Evolutionary conservation across 2,329 filamentous ascomycete species (phyloP).

Genomic region (Botryotinia calthae): DNA sequence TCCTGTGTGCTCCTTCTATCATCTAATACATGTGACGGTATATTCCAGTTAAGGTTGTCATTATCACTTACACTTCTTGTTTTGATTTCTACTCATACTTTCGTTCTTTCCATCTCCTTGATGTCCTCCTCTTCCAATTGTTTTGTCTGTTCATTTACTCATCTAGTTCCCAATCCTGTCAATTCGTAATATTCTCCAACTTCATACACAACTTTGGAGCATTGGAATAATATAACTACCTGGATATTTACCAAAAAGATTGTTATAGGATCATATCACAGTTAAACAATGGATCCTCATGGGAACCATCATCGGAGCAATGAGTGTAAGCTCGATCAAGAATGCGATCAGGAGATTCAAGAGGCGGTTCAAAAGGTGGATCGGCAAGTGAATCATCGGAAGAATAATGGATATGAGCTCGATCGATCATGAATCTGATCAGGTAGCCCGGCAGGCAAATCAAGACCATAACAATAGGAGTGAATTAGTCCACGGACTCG

Average conservation of each 20-base stretch:
- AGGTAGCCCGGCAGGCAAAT: background rate
- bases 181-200: background rate
- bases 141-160: background rate
- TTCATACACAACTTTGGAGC: background rate
- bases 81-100: background rate
- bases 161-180: background rate
- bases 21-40: background rate
- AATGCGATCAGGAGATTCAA: background rate
- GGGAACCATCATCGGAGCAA: background rate
- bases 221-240: background rate
- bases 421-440: background rate
- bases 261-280: background rate
- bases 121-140: background rate
- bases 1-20: background rate
- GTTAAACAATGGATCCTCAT: background rate
- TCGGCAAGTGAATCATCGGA: background rate
- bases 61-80: background rate
- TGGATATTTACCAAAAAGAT: background rate
- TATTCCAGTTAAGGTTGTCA: background rate
- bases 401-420: background rate
- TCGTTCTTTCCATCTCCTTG: background rate
- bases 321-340: background rate
- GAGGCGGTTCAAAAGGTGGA: background rate
- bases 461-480: background rate
- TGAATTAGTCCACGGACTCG: background rate